Conservation (phyloP, 108 stramenopile genomes). For the Skeletonema potamos region DNA sequence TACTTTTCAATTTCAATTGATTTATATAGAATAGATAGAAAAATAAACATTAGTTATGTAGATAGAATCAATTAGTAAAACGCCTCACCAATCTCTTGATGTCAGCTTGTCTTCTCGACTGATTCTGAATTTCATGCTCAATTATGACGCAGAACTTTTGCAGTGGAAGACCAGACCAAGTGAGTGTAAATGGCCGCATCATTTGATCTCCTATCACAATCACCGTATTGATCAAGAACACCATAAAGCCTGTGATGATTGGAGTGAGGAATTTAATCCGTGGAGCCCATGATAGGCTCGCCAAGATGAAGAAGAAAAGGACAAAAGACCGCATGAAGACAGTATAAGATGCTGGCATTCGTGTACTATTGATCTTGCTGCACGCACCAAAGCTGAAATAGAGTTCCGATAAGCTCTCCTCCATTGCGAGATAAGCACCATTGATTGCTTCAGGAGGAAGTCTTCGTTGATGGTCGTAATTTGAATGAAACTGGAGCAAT, state of each 20-base stretch:
- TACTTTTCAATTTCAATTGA: background rate
- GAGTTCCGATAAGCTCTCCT: constrained; percentile 8
- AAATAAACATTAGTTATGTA: too few species aligned
- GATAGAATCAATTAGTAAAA: too few species aligned
- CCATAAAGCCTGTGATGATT: constrained; percentile 27
- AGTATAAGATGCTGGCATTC: constrained; percentile 28
- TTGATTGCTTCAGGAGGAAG: constrained; percentile 5
- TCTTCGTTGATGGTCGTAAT: too few species aligned
- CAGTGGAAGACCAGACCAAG: constrained; percentile 19
- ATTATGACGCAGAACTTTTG: constrained; percentile 31
- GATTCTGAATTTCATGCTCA: constrained; percentile 19
- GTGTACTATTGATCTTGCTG: constrained; percentile 14
- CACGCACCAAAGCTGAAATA: constrained; percentile 33
- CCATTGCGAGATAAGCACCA: constrained; percentile 20
- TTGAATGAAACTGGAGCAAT: background rate
- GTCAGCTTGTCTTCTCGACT: constrained; percentile 8
- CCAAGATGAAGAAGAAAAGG: constrained; percentile 19
- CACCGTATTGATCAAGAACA: constrained; percentile 25
- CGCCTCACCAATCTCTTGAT: background rate
- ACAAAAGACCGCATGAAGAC: constrained; percentile 29
- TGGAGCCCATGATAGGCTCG: constrained; percentile 19
- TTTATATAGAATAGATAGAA: background rate
- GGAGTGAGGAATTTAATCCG: constrained; percentile 10
- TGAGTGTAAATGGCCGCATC: constrained; percentile 27
- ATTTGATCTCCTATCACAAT: constrained; percentile 35